Base-by-base conservation (phyloP, 2,329 filamentous ascomycete species). In the Aspergillus sp. region DNA sequence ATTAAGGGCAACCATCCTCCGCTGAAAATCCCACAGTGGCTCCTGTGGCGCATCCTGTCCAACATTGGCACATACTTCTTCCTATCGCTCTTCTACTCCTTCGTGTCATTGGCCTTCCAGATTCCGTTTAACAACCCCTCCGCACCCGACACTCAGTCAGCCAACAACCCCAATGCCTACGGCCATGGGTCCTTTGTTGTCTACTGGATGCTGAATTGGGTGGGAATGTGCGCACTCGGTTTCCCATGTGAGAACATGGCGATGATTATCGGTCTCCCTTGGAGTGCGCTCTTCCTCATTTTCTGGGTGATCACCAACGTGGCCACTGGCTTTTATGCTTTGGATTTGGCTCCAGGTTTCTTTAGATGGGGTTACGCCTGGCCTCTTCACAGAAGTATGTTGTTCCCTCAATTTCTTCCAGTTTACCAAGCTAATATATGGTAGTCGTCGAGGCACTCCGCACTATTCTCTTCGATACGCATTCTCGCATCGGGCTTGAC, bases 221-320 rank as follows among this genome's bases (percentile, higher is more conserved):
- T 84, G 0, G 87, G 86, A 8, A 89, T 89, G 87, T 77, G 80
- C 8, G 86, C 86, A 0, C 68, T 89, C 1, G 87, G 86, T 0
- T 73, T 89, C 2, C 85, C 87, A 0, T 87, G 85, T 67, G 87
- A 89, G 74, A 89, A 89, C 66, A 82, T 87, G 28, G 84, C 84
- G 0, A 88, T 88, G 83, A 67, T 88, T 2, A 76, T 89, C 4
- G 86, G 85, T 0, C 78, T 83, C 65, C 87, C 85, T 0, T 89
- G 85, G 85, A 83, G 80, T 55, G 81, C 85, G 0, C 70, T 88
- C 0, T 90, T 87, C 81, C 74, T 90, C 2, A 87, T 89, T 58
- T 89, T 88, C 67, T 88, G 85, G 86, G 85, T 89, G 45, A 87
- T 89, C 58, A 83, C 84, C 6, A 90, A 90, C 66, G 85, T 89